Conservation (phyloP, 116 monocot species). For the Zostera marina region DNA sequence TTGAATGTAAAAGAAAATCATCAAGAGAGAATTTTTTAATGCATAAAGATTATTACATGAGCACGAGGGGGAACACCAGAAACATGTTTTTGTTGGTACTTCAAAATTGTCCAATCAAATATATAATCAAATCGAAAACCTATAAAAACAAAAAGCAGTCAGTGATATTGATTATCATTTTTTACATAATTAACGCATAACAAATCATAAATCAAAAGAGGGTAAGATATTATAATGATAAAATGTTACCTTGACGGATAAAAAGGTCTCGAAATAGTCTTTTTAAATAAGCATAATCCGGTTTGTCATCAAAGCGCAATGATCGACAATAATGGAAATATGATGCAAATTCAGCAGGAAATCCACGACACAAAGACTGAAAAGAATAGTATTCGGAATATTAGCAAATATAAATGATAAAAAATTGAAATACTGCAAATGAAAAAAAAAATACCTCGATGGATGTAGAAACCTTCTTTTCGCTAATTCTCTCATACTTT, state of each 20-base stretch:
- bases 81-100: constrained; percentile 67
- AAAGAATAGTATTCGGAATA: not conserved
- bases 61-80: constrained; percentile 41
- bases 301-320: constrained; percentile 75
- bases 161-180: no score
- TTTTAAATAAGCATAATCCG: constrained; percentile 87
- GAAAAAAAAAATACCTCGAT: constrained; percentile 37
- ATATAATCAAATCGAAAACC: constrained; percentile 93
- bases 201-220: not conserved
- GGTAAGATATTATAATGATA: not conserved
- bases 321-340: constrained; percentile 82
- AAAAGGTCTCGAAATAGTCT: constrained; percentile 86
- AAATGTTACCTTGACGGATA: constrained; percentile 58
- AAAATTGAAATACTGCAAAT: not conserved
- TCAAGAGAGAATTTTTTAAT: no score
- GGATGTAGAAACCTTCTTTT: constrained; percentile 65
- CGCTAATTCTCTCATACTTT: constrained; percentile 89
- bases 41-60: constrained; percentile 14
- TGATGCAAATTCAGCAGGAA: constrained; percentile 72
- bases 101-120: constrained; percentile 84
- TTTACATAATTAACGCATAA: not conserved
- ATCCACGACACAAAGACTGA: constrained; percentile 69
- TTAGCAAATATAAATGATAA: not conserved
- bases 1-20: not conserved
- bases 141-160: constrained; percentile 7